These are phyloP conservation scores for Yamadazyma triangularis DNA, from an alignment of 1,139 yeast species.

Conservation along the genomic window DNA sequence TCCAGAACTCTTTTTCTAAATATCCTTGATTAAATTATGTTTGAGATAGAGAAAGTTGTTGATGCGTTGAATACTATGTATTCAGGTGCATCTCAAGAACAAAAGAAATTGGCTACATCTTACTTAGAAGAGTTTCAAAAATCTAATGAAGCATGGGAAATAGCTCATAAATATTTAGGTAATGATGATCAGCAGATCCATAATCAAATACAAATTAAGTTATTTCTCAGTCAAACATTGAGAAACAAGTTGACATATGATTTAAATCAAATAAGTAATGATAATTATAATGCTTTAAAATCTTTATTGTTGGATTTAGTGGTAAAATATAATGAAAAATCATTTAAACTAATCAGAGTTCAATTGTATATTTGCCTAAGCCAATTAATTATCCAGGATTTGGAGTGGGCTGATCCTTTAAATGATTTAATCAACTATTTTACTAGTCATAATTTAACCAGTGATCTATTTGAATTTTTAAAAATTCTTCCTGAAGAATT, in stretches of 20 bases:
- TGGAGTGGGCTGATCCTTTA: conserved; percentile 69
- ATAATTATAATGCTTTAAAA: conserved; percentile 51
- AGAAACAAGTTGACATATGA: conserved; percentile 84
- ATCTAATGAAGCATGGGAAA: conserved; percentile 65
- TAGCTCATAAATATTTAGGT: conserved; percentile 34
- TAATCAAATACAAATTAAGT: conserved; percentile 46
- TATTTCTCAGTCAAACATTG: conserved; percentile 89
- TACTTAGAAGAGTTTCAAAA: conserved; percentile 81
- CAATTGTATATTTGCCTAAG: conserved; percentile 81
- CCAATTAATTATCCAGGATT: conserved; percentile 72
- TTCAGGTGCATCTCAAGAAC: conserved; percentile 44
- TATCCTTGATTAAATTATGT: conserved; percentile 6
- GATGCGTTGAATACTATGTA: conserved; percentile 63
- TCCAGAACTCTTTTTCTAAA: too few relatives aligned
- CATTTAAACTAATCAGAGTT: conserved; percentile 59
- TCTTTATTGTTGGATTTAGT: conserved; percentile 58
- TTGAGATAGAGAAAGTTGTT: conserved; percentile 21
- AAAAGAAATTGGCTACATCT: conserved; percentile 58
- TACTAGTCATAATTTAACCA: conserved; percentile 23
- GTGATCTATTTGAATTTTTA: conserved; percentile 62
- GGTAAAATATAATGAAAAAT: conserved; percentile 37
- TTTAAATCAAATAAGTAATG: conserved; percentile 56
- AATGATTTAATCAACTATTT: conserved; percentile 59
- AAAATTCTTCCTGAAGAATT: conserved; percentile 91
- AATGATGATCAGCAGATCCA: conserved; percentile 11